Conservation (phyloP, 2,329 filamentous ascomycete species). For the Nothophaeocryptopus gaeumannii region DNA sequence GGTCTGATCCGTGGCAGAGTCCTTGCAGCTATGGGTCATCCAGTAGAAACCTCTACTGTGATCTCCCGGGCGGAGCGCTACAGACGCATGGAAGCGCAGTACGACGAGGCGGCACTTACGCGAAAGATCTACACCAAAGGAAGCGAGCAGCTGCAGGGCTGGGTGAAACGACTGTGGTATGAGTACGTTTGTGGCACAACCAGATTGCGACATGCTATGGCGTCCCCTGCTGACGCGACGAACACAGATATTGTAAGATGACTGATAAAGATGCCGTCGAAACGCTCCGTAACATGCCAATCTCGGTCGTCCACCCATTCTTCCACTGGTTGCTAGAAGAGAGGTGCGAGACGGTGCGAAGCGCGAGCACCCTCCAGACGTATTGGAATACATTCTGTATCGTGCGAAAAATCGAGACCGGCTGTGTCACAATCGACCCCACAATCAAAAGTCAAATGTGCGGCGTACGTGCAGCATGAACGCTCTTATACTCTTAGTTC, state of each 20-base stretch:
- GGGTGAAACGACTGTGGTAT: background rate
- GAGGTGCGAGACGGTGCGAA: slow-evolving; percentile 1
- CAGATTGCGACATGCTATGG: background rate
- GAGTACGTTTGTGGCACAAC: background rate
- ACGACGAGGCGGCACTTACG: background rate
- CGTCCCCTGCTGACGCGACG: background rate
- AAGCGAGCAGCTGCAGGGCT: slow-evolving; percentile 1
- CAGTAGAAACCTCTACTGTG: background rate
- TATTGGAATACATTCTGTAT: slow-evolving; percentile 3
- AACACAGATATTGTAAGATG: background rate
- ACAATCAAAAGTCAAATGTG: slow-evolving; percentile 1
- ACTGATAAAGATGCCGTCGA: slow-evolving; percentile 2
- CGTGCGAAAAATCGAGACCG: background rate
- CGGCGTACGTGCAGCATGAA: slow-evolving; percentile 1
- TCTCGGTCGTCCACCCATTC: slow-evolving; percentile 1
- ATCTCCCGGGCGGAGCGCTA: slow-evolving; percentile 1
- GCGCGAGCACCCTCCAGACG: background rate
- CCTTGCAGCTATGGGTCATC: background rate
- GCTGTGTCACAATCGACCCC: background rate
- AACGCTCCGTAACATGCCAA: background rate
- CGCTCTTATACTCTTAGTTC: background rate
- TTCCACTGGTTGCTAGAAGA: slow-evolving; percentile 3
- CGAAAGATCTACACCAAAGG: slow-evolving; percentile 2
- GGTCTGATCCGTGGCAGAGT: background rate
- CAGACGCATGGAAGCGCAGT: background rate